Evolutionary conservation across 345 rosid genomes (phyloP).

Genomic region (Populus euphratica): DNA sequence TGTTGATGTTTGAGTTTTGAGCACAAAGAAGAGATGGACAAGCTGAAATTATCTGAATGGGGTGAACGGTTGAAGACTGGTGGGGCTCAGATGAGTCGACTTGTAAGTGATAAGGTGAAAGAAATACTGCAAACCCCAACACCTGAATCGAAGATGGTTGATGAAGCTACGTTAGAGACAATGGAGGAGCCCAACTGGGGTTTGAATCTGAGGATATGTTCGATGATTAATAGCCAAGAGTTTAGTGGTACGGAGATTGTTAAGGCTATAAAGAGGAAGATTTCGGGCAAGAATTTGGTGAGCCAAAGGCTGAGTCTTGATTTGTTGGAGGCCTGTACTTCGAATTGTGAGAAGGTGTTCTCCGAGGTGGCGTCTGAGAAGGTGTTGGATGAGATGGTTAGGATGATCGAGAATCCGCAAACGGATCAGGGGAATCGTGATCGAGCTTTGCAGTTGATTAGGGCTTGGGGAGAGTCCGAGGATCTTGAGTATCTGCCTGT

Average conservation of each 20-base stretch:
- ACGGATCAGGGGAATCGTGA: slow-evolving; percentile 48
- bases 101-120: slow-evolving; percentile 75
- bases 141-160: slow-evolving; percentile 73
- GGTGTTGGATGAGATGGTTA: slow-evolving; percentile 83
- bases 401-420: slow-evolving; percentile 55
- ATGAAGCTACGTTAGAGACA: slow-evolving; percentile 76
- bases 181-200: slow-evolving; percentile 83
- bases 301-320: slow-evolving; percentile 70
- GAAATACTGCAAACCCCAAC: slow-evolving; percentile 79
- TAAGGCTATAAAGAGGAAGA: slow-evolving; percentile 68
- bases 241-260: slow-evolving; percentile 63
- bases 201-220: slow-evolving; percentile 81
- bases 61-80: slow-evolving; percentile 72
- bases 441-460: slow-evolving; percentile 62
- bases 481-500: slow-evolving; percentile 79
- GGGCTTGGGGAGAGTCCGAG: slow-evolving; percentile 77
- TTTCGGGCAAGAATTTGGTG: slow-evolving; percentile 47
- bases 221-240: slow-evolving; percentile 66
- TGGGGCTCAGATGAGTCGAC: slow-evolving; percentile 76
- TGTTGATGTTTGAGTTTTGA: slow-evolving; percentile 12
- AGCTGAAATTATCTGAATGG: slow-evolving; percentile 59
- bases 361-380: slow-evolving; percentile 76
- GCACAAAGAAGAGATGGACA: slow-evolving; percentile 46
- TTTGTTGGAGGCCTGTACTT: slow-evolving; percentile 68
- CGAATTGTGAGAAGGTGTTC: slow-evolving; percentile 74